Percentiles rank a stretch among this genome's conserved stretches.
phyloP scores from a whole-genome alignment of 768 basidiomycete genomes.

The Russula ochroleuca region DNA sequence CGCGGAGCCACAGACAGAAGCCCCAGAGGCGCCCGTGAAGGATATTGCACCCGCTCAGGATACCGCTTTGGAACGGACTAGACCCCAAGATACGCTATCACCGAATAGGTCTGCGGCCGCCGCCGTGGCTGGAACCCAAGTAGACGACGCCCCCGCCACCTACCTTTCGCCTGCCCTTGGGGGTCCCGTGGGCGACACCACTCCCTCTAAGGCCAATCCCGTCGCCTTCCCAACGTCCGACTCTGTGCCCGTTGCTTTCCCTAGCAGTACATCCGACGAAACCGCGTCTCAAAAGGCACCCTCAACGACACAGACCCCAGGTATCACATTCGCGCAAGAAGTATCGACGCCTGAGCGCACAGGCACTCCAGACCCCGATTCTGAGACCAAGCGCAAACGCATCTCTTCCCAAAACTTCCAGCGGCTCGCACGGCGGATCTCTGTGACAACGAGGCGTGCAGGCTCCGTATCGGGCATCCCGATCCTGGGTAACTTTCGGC shows the following conservation, averaged over 20 bases:
- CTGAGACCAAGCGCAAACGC: slow-evolving; percentile 74
- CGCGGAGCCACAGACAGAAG: slow-evolving; percentile 21
- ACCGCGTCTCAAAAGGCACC: slow-evolving; percentile 34
- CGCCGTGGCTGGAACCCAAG: slow-evolving; percentile 33
- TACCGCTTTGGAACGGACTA: slow-evolving; percentile 4
- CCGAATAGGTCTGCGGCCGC: slow-evolving; percentile 21
- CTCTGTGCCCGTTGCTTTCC: slow-evolving; percentile 35
- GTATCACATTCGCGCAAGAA: slow-evolving; percentile 64
- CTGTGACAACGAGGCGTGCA: slow-evolving; percentile 56
- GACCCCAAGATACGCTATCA: background rate
- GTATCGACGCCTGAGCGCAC: slow-evolving; percentile 57
- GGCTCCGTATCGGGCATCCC: slow-evolving; percentile 42
- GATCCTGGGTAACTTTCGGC: slow-evolving; percentile 49
- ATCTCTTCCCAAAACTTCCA: slow-evolving; percentile 87
- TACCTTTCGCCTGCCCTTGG: slow-evolving; percentile 36
- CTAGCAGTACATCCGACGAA: slow-evolving; percentile 32
- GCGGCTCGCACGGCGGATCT: slow-evolving; percentile 69
- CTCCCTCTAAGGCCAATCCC: slow-evolving; percentile 26
- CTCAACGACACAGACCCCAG: slow-evolving; percentile 36
- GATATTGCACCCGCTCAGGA: slow-evolving; percentile 24
- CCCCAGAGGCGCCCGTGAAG: slow-evolving; percentile 21
- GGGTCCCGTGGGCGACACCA: slow-evolving; percentile 32
- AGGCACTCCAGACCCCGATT: slow-evolving; percentile 67
- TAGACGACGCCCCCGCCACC: slow-evolving; percentile 31
- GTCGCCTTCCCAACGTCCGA: slow-evolving; percentile 38